Conservation (phyloP, 2,329 filamentous ascomycete genomes). For the Clonostachys byssicola region DNA sequence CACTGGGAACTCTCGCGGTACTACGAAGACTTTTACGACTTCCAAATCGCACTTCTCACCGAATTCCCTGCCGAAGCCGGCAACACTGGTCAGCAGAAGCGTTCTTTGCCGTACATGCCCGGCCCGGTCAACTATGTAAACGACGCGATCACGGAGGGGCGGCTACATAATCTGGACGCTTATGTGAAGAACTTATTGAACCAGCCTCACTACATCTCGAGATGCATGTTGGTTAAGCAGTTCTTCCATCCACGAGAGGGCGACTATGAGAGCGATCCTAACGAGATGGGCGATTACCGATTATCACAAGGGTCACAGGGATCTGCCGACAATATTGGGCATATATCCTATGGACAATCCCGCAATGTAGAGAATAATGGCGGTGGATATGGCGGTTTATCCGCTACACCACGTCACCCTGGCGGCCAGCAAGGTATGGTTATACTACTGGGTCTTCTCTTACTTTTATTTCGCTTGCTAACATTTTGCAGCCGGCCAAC, state of each 20-base stretch:
- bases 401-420: conserved; percentile 41
- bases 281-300: conserved; percentile 66
- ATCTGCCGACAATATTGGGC: conserved; percentile 58
- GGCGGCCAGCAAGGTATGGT: conserved; percentile 18
- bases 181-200: conserved; percentile 90
- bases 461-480: too few relatives aligned
- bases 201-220: conserved; percentile 79
- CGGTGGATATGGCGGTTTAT: conserved; percentile 46
- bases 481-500: background rate
- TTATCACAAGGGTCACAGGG: conserved; percentile 67
- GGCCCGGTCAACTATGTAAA: conserved; percentile 97
- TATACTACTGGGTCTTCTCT: background rate
- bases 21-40: conserved; percentile 98
- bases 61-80: conserved; percentile 92
- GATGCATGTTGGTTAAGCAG: conserved; percentile 78
- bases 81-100: conserved; percentile 72
- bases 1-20: conserved; percentile 92
- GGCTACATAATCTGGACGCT: conserved; percentile 87
- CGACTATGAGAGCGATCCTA: conserved; percentile 87
- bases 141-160: conserved; percentile 92
- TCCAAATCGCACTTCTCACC: conserved; percentile 91
- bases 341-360: conserved; percentile 56
- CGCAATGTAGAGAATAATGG: conserved; percentile 62
- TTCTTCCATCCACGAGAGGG: conserved; percentile 88
- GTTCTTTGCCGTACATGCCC: conserved; percentile 93